phyloP scores from a whole-genome alignment of 2,329 filamentous ascomycete species.

The Xylaria sp. region DNA sequence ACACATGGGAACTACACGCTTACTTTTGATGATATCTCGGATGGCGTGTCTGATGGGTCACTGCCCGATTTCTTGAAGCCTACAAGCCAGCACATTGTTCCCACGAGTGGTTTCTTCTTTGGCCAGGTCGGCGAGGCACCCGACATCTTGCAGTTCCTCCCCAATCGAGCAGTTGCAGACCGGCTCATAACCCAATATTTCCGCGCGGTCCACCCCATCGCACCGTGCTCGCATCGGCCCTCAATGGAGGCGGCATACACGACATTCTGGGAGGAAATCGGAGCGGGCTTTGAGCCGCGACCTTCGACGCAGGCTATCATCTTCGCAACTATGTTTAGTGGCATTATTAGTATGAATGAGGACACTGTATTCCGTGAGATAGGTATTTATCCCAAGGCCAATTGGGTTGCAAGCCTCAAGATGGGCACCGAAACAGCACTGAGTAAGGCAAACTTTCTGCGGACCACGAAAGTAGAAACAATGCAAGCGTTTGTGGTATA shows the following conservation, averaged over 20 bases:
- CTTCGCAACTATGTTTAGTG: slow-evolving; percentile 76
- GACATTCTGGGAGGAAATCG: slow-evolving; percentile 72
- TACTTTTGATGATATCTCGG: slow-evolving; percentile 42
- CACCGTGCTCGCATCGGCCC: slow-evolving; percentile 73
- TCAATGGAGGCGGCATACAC: slow-evolving; percentile 73
- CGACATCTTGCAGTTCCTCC: slow-evolving; percentile 69
- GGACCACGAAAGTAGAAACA: slow-evolving; percentile 76
- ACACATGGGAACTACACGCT: slow-evolving; percentile 39
- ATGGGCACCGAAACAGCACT: slow-evolving; percentile 74
- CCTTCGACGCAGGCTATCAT: slow-evolving; percentile 74
- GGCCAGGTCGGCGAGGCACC: slow-evolving; percentile 60
- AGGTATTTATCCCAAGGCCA: slow-evolving; percentile 62
- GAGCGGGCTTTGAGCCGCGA: slow-evolving; percentile 68
- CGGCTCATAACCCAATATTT: slow-evolving; percentile 74
- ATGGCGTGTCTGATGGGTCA: slow-evolving; percentile 44
- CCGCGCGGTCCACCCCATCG: slow-evolving; percentile 72
- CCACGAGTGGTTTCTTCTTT: slow-evolving; percentile 74
- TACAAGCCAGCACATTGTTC: slow-evolving; percentile 72
- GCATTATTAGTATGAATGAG: slow-evolving; percentile 72
- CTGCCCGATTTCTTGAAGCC: slow-evolving; percentile 69
- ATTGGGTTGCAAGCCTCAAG: slow-evolving; percentile 70
- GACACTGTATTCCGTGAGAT: slow-evolving; percentile 62
- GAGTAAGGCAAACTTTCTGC: slow-evolving; percentile 74
- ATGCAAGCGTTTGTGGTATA: slow-evolving; percentile 83
- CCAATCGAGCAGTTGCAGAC: slow-evolving; percentile 66